Conservation (phyloP, 73 alveolate genomes). For the Paramecium tetraurelia region DNA sequence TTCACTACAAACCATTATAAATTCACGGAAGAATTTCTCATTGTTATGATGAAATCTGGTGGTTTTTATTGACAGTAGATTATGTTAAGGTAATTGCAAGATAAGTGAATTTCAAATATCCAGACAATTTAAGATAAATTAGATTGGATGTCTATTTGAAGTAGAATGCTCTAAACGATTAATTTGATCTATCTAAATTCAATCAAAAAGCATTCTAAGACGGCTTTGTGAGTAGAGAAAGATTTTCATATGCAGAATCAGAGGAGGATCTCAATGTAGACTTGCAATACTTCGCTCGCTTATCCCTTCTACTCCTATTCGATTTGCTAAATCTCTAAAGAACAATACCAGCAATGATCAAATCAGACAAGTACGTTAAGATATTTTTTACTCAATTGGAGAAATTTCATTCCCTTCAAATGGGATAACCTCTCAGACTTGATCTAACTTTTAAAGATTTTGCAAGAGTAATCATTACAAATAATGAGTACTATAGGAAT, state of each 20-base stretch:
- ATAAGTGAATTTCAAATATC: not conserved
- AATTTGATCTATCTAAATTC: not conserved
- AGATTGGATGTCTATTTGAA: not conserved
- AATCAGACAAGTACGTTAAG: not conserved
- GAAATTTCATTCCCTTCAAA: not conserved
- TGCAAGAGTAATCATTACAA: not conserved
- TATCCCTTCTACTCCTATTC: not conserved
- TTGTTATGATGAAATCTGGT: constrained; percentile 14
- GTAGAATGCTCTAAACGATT: not conserved
- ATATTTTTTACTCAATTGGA: not conserved
- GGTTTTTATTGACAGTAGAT: not conserved
- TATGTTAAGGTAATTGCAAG: not conserved
- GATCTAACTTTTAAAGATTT: not conserved
- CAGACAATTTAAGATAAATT: not conserved
- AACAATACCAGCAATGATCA: not conserved
- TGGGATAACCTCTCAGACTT: not conserved
- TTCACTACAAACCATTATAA: not conserved
- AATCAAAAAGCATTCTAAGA: not conserved
- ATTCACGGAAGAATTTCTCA: not conserved
- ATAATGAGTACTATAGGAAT: not conserved
- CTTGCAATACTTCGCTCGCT: not conserved
- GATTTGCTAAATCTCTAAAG: not conserved
- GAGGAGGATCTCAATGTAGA: not conserved
- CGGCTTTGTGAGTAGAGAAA: not conserved
- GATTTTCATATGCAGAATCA: not conserved